Percentiles rank a stretch among this genome's conserved stretches.
phyloP scores from a whole-genome alignment of 345 rosid species.

The Camelina sativa region DNA sequence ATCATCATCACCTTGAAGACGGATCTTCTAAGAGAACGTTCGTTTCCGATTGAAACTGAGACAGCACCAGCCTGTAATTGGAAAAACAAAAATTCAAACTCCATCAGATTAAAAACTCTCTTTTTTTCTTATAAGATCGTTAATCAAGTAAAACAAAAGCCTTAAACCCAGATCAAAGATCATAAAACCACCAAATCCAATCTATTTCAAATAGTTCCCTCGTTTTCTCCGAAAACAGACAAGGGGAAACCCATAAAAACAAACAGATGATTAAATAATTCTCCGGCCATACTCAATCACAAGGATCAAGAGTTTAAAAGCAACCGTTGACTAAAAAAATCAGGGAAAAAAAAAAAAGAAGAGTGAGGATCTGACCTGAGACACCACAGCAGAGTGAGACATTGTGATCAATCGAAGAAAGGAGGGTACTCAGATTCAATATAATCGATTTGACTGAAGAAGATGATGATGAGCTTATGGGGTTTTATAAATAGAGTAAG shows the following conservation, averaged over 20 bases:
- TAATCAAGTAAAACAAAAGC: constrained; percentile 4
- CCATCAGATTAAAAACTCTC: background rate
- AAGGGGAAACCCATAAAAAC: no score
- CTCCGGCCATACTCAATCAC: background rate
- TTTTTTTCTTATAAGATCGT: background rate
- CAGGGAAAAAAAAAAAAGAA: background rate
- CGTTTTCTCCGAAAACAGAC: constrained; percentile 40
- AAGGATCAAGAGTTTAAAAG: background rate
- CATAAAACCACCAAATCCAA: background rate
- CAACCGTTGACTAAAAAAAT: constrained; percentile 31
- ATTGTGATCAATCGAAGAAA: constrained; percentile 27
- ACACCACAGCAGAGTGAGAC: constrained; percentile 44
- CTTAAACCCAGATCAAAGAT: constrained; percentile 26
- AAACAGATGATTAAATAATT: background rate
- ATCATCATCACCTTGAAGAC: constrained; percentile 45
- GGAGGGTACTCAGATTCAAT: background rate
- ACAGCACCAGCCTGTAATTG: constrained; percentile 38
- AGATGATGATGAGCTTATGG: constrained; percentile 11
- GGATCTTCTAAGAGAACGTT: constrained; percentile 41
- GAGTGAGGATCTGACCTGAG: constrained; percentile 34
- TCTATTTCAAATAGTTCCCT: constrained; percentile 24
- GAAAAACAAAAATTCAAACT: background rate
- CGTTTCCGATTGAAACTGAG: constrained; percentile 39
- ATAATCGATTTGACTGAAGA: constrained; percentile 17
- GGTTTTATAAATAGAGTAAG: constrained; percentile 33